Conservation (phyloP, 2,329 filamentous ascomycete species). For the Raffaelea albimanens region DNA sequence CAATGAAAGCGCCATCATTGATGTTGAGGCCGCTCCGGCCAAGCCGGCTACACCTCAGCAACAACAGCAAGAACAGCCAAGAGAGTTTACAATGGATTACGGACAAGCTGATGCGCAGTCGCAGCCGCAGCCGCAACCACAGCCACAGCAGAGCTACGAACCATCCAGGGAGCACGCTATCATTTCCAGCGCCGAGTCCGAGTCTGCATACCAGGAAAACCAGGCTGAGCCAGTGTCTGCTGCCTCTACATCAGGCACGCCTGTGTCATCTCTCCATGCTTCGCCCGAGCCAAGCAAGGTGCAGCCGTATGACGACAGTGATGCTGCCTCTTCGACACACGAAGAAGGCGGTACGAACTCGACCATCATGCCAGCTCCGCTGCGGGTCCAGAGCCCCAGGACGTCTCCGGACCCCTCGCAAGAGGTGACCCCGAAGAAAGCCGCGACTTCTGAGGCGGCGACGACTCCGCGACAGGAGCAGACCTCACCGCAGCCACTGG, state of each 20-base stretch:
- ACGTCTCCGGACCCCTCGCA: neutral
- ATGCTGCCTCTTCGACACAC: no score
- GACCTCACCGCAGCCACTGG: neutral
- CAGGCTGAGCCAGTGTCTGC: neutral
- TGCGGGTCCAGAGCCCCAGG: neutral
- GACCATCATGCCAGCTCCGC: neutral
- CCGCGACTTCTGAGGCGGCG: neutral
- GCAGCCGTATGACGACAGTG: constrained; percentile 1
- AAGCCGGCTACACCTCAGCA: no score
- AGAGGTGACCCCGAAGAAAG: neutral
- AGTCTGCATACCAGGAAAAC: no score
- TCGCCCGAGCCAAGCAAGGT: constrained; percentile 5
- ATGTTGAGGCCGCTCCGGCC: no score
- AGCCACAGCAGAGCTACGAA: neutral
- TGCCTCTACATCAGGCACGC: neutral
- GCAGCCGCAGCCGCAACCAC: neutral
- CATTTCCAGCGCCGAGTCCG: no score
- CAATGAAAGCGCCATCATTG: neutral
- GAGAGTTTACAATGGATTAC: no score
- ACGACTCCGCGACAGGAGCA: neutral
- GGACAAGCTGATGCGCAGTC: neutral
- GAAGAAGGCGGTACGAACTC: neutral
- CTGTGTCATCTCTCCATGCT: constrained; percentile 7
- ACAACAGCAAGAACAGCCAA: no score
- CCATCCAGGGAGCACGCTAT: no score